Evolutionary conservation across 805 yeast genomes (phyloP).

Genomic region (Henningerozyma blattae): DNA sequence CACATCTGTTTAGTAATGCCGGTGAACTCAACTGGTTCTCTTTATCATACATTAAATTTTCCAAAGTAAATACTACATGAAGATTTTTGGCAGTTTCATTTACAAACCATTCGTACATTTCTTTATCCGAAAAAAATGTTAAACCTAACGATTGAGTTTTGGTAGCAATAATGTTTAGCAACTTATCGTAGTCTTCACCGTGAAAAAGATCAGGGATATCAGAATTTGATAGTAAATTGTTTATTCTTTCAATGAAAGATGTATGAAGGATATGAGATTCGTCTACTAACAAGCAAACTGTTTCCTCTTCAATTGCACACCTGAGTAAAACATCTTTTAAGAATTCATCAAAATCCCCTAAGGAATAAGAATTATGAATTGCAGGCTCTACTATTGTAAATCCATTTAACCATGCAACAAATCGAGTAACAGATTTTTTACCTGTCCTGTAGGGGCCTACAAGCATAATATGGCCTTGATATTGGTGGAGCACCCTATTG

Average conservation of each 20-base stretch:
- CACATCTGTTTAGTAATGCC: slow-evolving; percentile 83
- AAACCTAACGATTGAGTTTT: slow-evolving; percentile 50
- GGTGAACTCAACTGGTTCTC: slow-evolving; percentile 62
- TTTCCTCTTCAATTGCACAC: slow-evolving; percentile 45
- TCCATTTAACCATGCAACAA: slow-evolving; percentile 91
- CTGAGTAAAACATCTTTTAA: slow-evolving; percentile 41
- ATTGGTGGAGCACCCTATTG: slow-evolving; percentile 71
- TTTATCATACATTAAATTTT: slow-evolving; percentile 31
- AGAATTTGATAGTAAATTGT: slow-evolving; percentile 83
- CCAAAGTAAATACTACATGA: slow-evolving; percentile 73
- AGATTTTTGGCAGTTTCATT: slow-evolving; percentile 54
- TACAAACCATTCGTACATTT: slow-evolving; percentile 64
- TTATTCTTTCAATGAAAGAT: slow-evolving; percentile 81
- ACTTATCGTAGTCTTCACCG: slow-evolving; percentile 47
- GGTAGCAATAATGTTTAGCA: slow-evolving; percentile 45
- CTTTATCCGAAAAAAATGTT: slow-evolving; percentile 54
- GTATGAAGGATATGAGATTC: slow-evolving; percentile 70
- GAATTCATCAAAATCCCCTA: slow-evolving; percentile 55
- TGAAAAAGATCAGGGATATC: slow-evolving; percentile 85
- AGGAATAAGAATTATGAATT: slow-evolving; percentile 40
- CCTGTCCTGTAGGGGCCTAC: slow-evolving; percentile 81
- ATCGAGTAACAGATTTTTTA: slow-evolving; percentile 59
- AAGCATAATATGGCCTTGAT: slow-evolving; percentile 82
- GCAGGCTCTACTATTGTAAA: slow-evolving; percentile 44
- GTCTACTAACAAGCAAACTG: slow-evolving; percentile 61